phyloP scores from a whole-genome alignment of 1,284 basidiomycete species.

The Cerrena zonata region DNA sequence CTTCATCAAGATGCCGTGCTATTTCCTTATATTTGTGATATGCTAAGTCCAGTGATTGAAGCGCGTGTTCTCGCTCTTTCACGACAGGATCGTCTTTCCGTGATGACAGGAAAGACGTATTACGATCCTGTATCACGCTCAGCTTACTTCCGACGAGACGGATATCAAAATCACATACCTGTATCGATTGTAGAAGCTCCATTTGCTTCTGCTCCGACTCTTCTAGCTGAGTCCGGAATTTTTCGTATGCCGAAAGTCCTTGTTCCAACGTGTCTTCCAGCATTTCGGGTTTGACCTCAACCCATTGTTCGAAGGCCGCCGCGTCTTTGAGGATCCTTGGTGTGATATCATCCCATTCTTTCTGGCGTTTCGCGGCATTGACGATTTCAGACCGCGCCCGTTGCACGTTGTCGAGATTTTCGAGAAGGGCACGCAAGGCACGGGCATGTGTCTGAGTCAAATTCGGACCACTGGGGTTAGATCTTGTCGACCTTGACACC shows the following conservation, averaged over 20 bases:
- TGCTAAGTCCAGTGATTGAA: constrained; percentile 84
- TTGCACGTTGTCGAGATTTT: constrained; percentile 74
- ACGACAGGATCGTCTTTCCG: constrained; percentile 74
- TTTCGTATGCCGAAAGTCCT: constrained; percentile 78
- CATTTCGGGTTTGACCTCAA: constrained; percentile 75
- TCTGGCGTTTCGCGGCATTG: constrained; percentile 58
- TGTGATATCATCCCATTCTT: constrained; percentile 73
- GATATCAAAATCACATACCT: constrained; percentile 39
- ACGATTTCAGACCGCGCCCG: constrained; percentile 59
- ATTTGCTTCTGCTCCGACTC: constrained; percentile 60
- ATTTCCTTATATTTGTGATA: constrained; percentile 89
- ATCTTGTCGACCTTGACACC: constrained; percentile 29
- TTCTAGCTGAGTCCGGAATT: constrained; percentile 60
- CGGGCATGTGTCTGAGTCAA: constrained; percentile 61
- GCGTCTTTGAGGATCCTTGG: constrained; percentile 67
- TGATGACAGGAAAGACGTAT: constrained; percentile 74
- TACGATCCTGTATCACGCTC: constrained; percentile 49
- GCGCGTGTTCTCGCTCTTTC: constrained; percentile 76
- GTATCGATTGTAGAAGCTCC: constrained; percentile 60
- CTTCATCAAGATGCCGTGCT: constrained; percentile 79
- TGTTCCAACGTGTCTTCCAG: constrained; percentile 80
- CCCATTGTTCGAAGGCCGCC: constrained; percentile 55
- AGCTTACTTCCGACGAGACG: not conserved
- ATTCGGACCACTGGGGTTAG: constrained; percentile 29
- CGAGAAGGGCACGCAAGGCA: constrained; percentile 70